Conservation (phyloP, 2,329 filamentous ascomycete species). For the Colletotrichum sp. region DNA sequence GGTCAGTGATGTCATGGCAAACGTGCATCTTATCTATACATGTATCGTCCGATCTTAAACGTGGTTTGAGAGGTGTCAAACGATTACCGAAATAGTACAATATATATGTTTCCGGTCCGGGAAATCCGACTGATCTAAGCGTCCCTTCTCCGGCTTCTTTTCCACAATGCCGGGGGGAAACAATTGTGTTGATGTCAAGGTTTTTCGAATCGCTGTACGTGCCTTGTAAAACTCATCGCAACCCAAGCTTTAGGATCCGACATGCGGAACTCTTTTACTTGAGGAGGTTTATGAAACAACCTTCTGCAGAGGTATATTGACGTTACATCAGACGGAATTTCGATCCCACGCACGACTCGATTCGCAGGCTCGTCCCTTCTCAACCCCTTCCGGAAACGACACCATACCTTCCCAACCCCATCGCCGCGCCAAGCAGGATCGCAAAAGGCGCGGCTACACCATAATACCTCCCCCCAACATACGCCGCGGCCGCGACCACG, state of each 20-base stretch:
- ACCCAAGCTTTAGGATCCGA: neutral
- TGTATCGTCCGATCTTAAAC: neutral
- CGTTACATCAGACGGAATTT: neutral
- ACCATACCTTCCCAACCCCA: constrained; percentile 37
- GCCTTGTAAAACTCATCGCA: neutral
- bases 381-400: constrained; percentile 23
- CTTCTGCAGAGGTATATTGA: neutral
- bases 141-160: neutral
- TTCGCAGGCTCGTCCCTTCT: neutral
- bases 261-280: neutral
- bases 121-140: neutral
- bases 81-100: neutral
- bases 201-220: neutral
- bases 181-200: neutral
- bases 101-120: neutral
- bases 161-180: neutral
- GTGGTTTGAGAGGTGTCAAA: neutral
- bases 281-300: neutral
- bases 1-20: neutral
- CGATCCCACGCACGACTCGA: neutral
- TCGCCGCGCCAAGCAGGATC: constrained; percentile 35
- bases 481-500: constrained; percentile 50
- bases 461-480: constrained; percentile 37
- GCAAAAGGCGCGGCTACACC: constrained; percentile 33
- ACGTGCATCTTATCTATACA: neutral